phyloP scores from a whole-genome alignment of 1,284 basidiomycete species.

The Cryptococcus jaspeensis region DNA sequence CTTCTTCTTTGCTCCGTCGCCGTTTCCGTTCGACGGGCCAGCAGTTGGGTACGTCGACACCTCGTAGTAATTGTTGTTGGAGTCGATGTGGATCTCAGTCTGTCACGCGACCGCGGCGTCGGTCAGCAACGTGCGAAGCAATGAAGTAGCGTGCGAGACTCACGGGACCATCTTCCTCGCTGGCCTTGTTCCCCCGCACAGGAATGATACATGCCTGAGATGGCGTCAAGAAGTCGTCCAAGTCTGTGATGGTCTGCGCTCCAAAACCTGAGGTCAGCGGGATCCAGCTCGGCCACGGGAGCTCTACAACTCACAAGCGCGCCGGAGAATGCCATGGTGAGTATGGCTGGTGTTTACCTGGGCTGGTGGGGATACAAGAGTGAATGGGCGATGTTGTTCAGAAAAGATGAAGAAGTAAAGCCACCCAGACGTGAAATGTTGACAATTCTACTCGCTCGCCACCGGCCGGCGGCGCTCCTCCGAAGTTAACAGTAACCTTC shows the following conservation, averaged over 20 bases:
- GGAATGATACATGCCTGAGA: slow-evolving; percentile 98
- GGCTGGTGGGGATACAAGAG: neutral
- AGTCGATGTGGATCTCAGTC: slow-evolving; percentile 87
- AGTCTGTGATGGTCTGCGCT: slow-evolving; percentile 63
- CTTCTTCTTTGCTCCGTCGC: slow-evolving; percentile 45
- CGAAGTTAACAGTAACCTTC: too few relatives aligned
- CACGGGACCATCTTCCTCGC: slow-evolving; percentile 28
- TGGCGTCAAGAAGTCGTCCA: slow-evolving; percentile 97
- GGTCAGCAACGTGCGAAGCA: too few relatives aligned
- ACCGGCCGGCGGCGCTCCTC: too few relatives aligned
- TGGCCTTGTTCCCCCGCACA: slow-evolving; percentile 53
- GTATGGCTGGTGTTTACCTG: neutral
- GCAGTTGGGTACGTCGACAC: slow-evolving; percentile 40
- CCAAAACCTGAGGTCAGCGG: slow-evolving; percentile 6
- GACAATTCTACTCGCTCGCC: slow-evolving; percentile 14
- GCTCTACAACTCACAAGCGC: slow-evolving; percentile 62
- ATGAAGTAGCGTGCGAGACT: neutral
- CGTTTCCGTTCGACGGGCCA: slow-evolving; percentile 32
- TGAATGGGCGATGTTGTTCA: neutral
- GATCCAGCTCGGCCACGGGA: neutral
- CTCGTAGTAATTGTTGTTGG: slow-evolving; percentile 51
- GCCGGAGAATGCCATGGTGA: slow-evolving; percentile 81
- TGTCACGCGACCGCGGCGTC: slow-evolving; percentile 8
- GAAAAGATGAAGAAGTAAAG: neutral
- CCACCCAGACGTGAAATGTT: slow-evolving; percentile 3